These are phyloP conservation scores for Senecio squalidus DNA, from an alignment of 140 eudicot genomes.

Conservation along the genomic window DNA sequence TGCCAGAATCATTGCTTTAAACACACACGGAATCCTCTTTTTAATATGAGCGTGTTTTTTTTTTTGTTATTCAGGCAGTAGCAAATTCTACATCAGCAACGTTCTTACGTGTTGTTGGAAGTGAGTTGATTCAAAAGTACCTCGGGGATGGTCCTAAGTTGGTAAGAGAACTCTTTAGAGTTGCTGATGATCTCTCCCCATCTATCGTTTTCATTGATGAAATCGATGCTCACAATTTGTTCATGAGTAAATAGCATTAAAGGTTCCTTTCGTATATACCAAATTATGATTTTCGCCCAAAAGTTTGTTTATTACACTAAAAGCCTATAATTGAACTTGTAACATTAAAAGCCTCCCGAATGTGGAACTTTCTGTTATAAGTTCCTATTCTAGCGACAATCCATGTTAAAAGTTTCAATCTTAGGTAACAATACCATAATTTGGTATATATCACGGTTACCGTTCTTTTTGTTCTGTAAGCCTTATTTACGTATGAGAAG, in stretches of 20 bases:
- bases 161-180: conserved; percentile 91
- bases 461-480: neutral
- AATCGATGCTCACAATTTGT: conserved; percentile 93
- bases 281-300: too few relatives aligned
- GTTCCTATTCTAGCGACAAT: too few relatives aligned
- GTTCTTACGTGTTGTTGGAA: conserved; percentile 92
- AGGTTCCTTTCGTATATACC: too few relatives aligned
- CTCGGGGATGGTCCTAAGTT: conserved; percentile 95
- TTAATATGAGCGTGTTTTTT: conserved; percentile 3
- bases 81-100: conserved; percentile 97
- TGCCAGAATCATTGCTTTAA: conserved; percentile 80
- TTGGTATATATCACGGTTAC: conserved; percentile 60
- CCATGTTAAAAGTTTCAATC: too few relatives aligned
- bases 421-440: too few relatives aligned
- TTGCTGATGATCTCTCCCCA: conserved; percentile 94
- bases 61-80: conserved; percentile 60
- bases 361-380: too few relatives aligned
- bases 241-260: too few relatives aligned
- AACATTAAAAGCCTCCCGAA: too few relatives aligned
- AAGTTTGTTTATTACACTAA: too few relatives aligned
- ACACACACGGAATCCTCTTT: neutral
- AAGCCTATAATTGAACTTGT: too few relatives aligned
- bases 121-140: conserved; percentile 89
- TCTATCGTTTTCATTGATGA: conserved; percentile 94
- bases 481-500: neutral